Conservation (phyloP, 164 flowering plant species). For the Akebia trifoliata region DNA sequence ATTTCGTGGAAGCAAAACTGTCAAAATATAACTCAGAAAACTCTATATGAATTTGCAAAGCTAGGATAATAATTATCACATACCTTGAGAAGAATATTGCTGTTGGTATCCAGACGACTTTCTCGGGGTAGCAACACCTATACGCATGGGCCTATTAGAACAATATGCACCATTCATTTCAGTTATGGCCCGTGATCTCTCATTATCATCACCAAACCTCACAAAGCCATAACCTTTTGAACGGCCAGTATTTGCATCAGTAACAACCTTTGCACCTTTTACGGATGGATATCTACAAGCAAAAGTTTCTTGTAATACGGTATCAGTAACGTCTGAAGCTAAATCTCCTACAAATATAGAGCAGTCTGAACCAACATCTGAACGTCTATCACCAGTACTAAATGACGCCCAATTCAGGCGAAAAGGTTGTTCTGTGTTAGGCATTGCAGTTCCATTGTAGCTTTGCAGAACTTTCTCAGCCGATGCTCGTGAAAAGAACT, state of each 20-base stretch:
- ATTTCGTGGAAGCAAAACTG: too few species aligned
- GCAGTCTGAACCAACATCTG: constrained; percentile 76
- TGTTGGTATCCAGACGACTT: constrained; percentile 79
- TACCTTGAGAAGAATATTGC: constrained; percentile 66
- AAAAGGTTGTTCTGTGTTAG: constrained; percentile 78
- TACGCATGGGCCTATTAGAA: constrained; percentile 93
- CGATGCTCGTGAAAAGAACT: constrained; percentile 63
- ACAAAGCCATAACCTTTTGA: constrained; percentile 98
- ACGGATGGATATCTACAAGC: constrained; percentile 76
- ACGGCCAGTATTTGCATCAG: constrained; percentile 90
- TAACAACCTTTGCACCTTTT: constrained; percentile 92
- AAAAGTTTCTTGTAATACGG: constrained; percentile 80
- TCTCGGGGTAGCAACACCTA: constrained; percentile 88
- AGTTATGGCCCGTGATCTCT: constrained; percentile 70
- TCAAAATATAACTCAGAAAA: too few species aligned
- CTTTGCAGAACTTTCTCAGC: constrained; percentile 84
- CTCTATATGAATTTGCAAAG: too few species aligned
- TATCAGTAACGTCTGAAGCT: constrained; percentile 89
- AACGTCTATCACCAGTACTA: constrained; percentile 77
- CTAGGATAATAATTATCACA: too few species aligned
- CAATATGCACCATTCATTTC: constrained; percentile 93
- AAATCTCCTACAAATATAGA: constrained; percentile 96
- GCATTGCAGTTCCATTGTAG: constrained; percentile 62
- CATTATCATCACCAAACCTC: constrained; percentile 91
- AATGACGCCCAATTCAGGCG: constrained; percentile 94